These are phyloP conservation scores for Pseudocercospora musae DNA, from an alignment of 2,329 filamentous ascomycete species.

Conservation along the genomic window DNA sequence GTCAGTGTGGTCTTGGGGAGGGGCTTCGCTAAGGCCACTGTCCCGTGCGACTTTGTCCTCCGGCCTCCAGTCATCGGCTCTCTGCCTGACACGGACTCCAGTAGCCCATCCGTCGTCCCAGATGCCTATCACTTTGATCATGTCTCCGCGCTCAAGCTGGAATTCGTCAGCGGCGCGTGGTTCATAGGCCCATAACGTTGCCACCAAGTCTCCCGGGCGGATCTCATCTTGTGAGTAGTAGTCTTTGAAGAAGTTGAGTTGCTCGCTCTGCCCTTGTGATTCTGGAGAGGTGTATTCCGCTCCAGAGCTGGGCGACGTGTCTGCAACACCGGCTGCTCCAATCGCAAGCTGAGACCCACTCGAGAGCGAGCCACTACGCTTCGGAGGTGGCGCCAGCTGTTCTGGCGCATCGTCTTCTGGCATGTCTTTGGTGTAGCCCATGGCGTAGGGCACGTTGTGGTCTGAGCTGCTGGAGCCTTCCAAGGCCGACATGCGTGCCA, in stretches of 20 bases:
- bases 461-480: constrained; percentile 66
- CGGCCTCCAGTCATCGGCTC: constrained; percentile 84
- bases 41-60: constrained; percentile 70
- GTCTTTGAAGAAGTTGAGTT: constrained; percentile 94
- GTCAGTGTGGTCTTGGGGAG: constrained; percentile 21
- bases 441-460: constrained; percentile 33
- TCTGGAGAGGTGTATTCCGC: constrained; percentile 81
- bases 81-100: constrained; percentile 75
- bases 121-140: constrained; percentile 96
- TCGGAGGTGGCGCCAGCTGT: constrained; percentile 57
- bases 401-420: constrained; percentile 59
- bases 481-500: constrained; percentile 92
- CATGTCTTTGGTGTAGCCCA: constrained; percentile 50
- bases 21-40: constrained; percentile 86
- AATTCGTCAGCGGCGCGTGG: constrained; percentile 93
- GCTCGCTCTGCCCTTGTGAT: constrained; percentile 90
- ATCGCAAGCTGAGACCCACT: constrained; percentile 67
- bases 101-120: constrained; percentile 99
- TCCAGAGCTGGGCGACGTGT: constrained; percentile 70
- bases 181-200: constrained; percentile 94
- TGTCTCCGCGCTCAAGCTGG: constrained; percentile 86
- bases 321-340: constrained; percentile 50
- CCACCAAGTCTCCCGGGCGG: constrained; percentile 82
- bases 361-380: constrained; percentile 83
- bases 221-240: constrained; percentile 98